These are phyloP conservation scores for Knufia fluminis DNA, from an alignment of 2,329 filamentous ascomycete genomes.

Conservation along the genomic window DNA sequence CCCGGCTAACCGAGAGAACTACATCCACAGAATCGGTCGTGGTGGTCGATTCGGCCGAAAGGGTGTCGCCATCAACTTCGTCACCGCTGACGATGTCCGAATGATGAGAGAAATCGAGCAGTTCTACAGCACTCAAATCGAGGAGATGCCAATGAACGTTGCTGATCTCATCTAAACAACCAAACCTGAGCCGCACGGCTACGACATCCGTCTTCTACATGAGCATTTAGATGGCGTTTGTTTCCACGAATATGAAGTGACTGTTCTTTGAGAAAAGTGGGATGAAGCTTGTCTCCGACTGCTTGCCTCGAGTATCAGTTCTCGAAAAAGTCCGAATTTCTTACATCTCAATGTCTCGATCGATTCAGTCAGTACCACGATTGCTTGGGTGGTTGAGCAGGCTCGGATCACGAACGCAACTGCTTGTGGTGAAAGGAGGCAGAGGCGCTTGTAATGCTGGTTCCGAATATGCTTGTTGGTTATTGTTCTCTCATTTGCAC, in stretches of 20 bases:
- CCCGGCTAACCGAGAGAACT: conserved; percentile 98
- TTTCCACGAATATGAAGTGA: conserved; percentile 14
- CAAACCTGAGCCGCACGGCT: conserved; percentile 8
- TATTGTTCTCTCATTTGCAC: conserved; percentile 18
- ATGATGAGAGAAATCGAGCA: conserved; percentile 99
- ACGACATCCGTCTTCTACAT: conserved; percentile 10
- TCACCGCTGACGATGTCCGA: conserved; percentile 95
- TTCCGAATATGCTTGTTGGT: conserved; percentile 17
- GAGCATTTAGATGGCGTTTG: conserved; percentile 24
- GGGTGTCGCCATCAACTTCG: conserved; percentile 99
- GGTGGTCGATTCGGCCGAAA: conserved; percentile 99
- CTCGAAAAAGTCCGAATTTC: conserved; percentile 13
- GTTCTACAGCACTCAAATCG: conserved; percentile 99
- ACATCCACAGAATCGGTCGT: conserved; percentile 99
- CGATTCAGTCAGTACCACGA: not conserved
- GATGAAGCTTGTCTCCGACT: conserved; percentile 25
- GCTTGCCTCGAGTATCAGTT: conserved; percentile 23
- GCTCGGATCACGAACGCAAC: conserved; percentile 16
- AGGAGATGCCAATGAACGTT: conserved; percentile 99
- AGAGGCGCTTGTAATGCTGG: conserved; percentile 17
- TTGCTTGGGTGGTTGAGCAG: conserved; percentile 17
- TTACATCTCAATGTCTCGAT: not conserved
- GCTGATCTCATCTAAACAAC: conserved; percentile 36
- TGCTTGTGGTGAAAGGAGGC: conserved; percentile 13
- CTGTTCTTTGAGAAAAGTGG: conserved; percentile 24